Percentiles rank a stretch among this genome's conserved stretches.
phyloP scores from a whole-genome alignment of 2,329 filamentous ascomycete genomes.

The Colletotrichum destructivum region DNA sequence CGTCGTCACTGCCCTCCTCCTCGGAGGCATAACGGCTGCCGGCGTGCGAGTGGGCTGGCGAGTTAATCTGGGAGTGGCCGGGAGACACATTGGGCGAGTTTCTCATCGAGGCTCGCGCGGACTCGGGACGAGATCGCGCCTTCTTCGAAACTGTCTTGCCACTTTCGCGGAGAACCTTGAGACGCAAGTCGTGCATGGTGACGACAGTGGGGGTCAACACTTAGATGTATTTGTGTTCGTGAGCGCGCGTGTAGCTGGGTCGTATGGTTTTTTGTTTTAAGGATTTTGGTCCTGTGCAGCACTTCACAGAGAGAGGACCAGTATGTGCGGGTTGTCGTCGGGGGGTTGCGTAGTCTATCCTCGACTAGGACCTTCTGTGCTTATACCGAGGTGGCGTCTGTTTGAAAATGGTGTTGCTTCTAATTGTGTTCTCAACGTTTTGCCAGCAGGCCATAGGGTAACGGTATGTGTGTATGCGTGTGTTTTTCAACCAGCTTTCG shows the following conservation, averaged over 20 bases:
- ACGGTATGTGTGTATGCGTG: neutral
- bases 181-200: slow-evolving; percentile 74
- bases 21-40: slow-evolving; percentile 76
- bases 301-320: slow-evolving; percentile 27
- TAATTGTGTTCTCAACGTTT: slow-evolving; percentile 3
- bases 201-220: neutral
- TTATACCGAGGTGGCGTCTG: slow-evolving; percentile 16
- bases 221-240: neutral
- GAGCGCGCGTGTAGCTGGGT: too few species aligned
- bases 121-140: slow-evolving; percentile 70
- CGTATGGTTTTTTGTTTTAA: neutral
- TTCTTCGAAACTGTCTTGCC: slow-evolving; percentile 82
- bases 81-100: slow-evolving; percentile 73
- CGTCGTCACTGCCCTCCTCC: slow-evolving; percentile 73
- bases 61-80: slow-evolving; percentile 69
- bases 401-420: slow-evolving; percentile 19
- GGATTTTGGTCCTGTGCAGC: neutral
- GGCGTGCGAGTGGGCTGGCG: slow-evolving; percentile 71
- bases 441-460: slow-evolving; percentile 26
- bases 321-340: neutral
- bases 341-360: neutral
- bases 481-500: neutral
- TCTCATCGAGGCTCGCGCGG: slow-evolving; percentile 70
- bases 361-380: slow-evolving; percentile 22
- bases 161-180: slow-evolving; percentile 78